Percentiles rank a stretch among this genome's conserved stretches.
Conservation (phyloP, 768 basidiomycete genomes). For the Amanita brunnescens region DNA sequence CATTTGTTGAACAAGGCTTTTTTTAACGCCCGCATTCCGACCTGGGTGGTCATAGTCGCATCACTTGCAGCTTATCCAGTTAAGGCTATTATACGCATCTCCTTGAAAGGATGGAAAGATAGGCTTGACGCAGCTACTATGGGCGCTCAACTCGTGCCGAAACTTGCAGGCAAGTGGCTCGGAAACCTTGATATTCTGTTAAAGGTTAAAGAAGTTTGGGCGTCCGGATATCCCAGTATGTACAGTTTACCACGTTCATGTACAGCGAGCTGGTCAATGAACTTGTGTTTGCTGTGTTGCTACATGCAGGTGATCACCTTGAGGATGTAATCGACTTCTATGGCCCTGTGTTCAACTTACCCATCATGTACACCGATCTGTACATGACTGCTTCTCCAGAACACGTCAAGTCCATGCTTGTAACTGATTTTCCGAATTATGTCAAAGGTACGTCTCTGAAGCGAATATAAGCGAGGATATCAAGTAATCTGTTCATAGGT, state of each 20-base stretch:
- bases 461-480: not conserved
- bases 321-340: conserved; percentile 21
- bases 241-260: not conserved
- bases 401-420: conserved; percentile 48
- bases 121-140: conserved; percentile 30
- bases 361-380: conserved; percentile 35
- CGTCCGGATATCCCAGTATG: conserved; percentile 43
- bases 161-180: conserved; percentile 26
- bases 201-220: conserved; percentile 26
- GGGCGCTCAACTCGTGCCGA: conserved; percentile 38
- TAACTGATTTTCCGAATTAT: conserved; percentile 50
- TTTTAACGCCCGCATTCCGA: conserved; percentile 21
- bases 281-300: no score
- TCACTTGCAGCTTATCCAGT: conserved; percentile 26
- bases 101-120: conserved; percentile 20
- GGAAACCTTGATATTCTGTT: conserved; percentile 40
- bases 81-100: conserved; percentile 21
- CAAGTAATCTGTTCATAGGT: conserved; percentile 30
- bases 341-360: conserved; percentile 37
- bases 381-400: conserved; percentile 44
- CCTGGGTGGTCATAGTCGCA: conserved; percentile 27
- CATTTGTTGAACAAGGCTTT: conserved; percentile 9
- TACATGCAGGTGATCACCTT: conserved; percentile 34
- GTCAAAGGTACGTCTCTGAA: conserved; percentile 37
- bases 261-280: not conserved